Evolutionary conservation across 1,284 basidiomycete genomes (phyloP).

Genomic region (Cryptococcus amylolentus): DNA sequence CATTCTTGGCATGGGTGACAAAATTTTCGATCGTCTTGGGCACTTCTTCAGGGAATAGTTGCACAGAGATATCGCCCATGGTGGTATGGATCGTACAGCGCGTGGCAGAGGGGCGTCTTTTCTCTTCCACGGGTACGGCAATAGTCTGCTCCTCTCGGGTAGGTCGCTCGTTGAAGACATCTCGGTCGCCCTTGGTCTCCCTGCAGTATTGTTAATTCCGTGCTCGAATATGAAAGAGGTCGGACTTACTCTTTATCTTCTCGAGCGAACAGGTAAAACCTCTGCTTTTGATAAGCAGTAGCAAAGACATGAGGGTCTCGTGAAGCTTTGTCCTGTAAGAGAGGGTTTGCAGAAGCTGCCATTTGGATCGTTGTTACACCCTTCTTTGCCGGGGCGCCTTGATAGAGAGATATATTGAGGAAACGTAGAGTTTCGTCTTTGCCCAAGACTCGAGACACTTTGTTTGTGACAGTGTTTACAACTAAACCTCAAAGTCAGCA

Average conservation of each 20-base stretch:
- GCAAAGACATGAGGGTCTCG: constrained; percentile 91
- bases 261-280: constrained; percentile 97
- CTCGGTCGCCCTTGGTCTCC: constrained; percentile 84
- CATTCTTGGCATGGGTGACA: constrained; percentile 78
- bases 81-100: constrained; percentile 85
- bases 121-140: constrained; percentile 60
- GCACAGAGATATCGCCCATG: constrained; percentile 81
- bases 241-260: constrained; percentile 76
- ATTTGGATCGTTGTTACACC: constrained; percentile 81
- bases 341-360: constrained; percentile 91
- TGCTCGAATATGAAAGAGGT: background rate
- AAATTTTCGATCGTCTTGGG: constrained; percentile 98
- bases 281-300: constrained; percentile 84
- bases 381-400: constrained; percentile 87
- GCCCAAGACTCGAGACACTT: constrained; percentile 82
- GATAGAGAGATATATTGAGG: constrained; percentile 83
- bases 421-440: constrained; percentile 93
- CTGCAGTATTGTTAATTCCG: constrained; percentile 48
- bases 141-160: constrained; percentile 95
- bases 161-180: constrained; percentile 97
- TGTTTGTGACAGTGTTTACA: constrained; percentile 89
- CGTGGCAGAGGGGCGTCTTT: constrained; percentile 60
- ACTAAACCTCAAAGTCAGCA: constrained; percentile 55
- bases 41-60: constrained; percentile 84
- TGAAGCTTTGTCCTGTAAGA: constrained; percentile 74